These are phyloP conservation scores for Hydnomerulius pinastri DNA, from an alignment of 768 basidiomycete genomes.

Conservation along the genomic window DNA sequence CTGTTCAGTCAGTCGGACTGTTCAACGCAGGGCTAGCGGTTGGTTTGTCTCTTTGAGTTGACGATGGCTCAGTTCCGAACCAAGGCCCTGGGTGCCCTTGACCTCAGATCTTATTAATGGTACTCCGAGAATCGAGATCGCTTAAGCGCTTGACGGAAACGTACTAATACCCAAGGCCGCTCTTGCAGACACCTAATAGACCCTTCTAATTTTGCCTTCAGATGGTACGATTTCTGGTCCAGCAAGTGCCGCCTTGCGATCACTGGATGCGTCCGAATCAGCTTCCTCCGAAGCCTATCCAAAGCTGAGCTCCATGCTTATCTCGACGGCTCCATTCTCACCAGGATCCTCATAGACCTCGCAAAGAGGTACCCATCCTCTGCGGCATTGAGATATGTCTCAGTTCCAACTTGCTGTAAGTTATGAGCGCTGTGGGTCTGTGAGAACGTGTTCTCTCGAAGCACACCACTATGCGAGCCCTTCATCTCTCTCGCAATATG, in stretches of 20 bases:
- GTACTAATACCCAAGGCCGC: too few species aligned
- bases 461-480: slow-evolving; percentile 60
- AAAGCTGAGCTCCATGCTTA: slow-evolving; percentile 90
- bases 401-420: slow-evolving; percentile 74
- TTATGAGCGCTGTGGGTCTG: slow-evolving; percentile 4
- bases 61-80: too few species aligned
- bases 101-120: too few species aligned
- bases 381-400: slow-evolving; percentile 75
- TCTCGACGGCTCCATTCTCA: slow-evolving; percentile 81
- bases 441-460: slow-evolving; percentile 43
- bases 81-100: too few species aligned
- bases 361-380: slow-evolving; percentile 42
- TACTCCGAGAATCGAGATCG: too few species aligned
- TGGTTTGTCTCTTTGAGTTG: too few species aligned
- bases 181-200: not conserved
- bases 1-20: too few species aligned
- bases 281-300: slow-evolving; percentile 63
- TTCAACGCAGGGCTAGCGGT: too few species aligned
- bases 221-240: slow-evolving; percentile 23
- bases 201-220: not conserved
- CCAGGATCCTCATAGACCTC: slow-evolving; percentile 61
- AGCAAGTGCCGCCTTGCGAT: slow-evolving; percentile 52
- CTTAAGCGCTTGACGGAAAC: too few species aligned
- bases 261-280: slow-evolving; percentile 52
- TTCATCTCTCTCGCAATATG: not conserved